phyloP scores from a whole-genome alignment of 176 grass and related monocot species.

The Phyllostachys edulis region DNA sequence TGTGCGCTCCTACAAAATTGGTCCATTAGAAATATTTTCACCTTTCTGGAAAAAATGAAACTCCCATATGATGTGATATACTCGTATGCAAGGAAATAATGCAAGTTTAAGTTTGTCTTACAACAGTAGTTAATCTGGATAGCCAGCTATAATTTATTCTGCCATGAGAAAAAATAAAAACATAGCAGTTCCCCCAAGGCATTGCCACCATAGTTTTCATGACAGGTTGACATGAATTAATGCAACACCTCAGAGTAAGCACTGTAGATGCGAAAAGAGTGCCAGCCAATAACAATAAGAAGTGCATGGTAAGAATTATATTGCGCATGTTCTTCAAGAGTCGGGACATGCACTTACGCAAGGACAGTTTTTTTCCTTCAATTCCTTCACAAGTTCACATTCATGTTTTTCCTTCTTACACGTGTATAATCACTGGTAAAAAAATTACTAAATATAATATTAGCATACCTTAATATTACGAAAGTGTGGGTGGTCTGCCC shows the following conservation, averaged over 20 bases:
- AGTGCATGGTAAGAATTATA: background rate
- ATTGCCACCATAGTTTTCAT: background rate
- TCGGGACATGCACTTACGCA: background rate
- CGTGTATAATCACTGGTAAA: constrained; percentile 4
- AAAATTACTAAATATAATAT: background rate
- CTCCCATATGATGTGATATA: background rate
- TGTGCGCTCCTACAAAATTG: constrained; percentile 79
- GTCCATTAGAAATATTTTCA: constrained; percentile 25
- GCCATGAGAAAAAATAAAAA: background rate
- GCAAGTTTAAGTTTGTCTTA: background rate
- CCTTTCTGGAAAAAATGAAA: constrained; percentile 11
- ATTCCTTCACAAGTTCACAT: background rate
- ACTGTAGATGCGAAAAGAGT: background rate
- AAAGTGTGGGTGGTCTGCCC: constrained; percentile 89
- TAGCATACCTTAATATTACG: constrained; percentile 92
- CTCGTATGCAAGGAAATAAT: constrained; percentile 30
- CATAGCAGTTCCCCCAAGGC: constrained; percentile 1
- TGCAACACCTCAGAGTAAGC: constrained; percentile 1
- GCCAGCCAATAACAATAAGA: background rate
- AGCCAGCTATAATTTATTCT: constrained; percentile 18
- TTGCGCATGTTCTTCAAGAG: background rate
- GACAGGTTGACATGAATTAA: constrained; percentile 8
- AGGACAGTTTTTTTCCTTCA: background rate
- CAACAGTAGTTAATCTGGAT: constrained; percentile 18
- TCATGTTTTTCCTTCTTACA: background rate